Evolutionary conservation across 306 rosid genomes (phyloP), one percentile per base, ranked within the genome.

Genomic region (Quercus gilva): DNA sequence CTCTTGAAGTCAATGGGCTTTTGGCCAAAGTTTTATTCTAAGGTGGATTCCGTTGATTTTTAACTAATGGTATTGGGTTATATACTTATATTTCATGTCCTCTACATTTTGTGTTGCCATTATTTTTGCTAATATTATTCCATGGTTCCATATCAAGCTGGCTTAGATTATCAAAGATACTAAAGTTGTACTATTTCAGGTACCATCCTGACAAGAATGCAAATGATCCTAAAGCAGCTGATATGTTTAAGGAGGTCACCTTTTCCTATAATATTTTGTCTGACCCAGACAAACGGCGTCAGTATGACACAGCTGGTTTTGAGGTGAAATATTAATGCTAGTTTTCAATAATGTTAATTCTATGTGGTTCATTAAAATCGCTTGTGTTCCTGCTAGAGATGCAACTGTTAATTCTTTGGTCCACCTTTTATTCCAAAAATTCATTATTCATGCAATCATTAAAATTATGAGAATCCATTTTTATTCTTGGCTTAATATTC

Each of bases 171-270:
- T 76, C 58, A 63, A 73, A 81, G 53, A 64, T 49, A 78, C 33
- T 68, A 3, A 79, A 52, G 67, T 45, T 58, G 57, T 80, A 72
- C 49, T 55, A 52, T 82, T 85, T 83, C 97, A 96, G 99, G 89
- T 95, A 90, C 77, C 99, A 95, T 83, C 99, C 99, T 20, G 99
- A 95, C 87, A 95, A 95, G 90, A 95, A 96, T 89, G 93, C 97
- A 43, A 96, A 96, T 76, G 98, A 96, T 85, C 98, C 99, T 86
- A 76, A 93, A 86, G 98, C 99, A 74, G 96, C 99, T 72, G 98
- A 96, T 82, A 86, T 86, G 90, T 96, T 96, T 84, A 93, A 90
- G 87, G 99, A 96, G 89, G 98, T 84, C 68, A 96, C 99, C 13
- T 91, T 96, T 86, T 96, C 99, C 18, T 91, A 96, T 57, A 91